These are phyloP conservation scores for Rhodotorula babjevae DNA, from an alignment of 768 basidiomycete genomes.

Conservation along the genomic window DNA sequence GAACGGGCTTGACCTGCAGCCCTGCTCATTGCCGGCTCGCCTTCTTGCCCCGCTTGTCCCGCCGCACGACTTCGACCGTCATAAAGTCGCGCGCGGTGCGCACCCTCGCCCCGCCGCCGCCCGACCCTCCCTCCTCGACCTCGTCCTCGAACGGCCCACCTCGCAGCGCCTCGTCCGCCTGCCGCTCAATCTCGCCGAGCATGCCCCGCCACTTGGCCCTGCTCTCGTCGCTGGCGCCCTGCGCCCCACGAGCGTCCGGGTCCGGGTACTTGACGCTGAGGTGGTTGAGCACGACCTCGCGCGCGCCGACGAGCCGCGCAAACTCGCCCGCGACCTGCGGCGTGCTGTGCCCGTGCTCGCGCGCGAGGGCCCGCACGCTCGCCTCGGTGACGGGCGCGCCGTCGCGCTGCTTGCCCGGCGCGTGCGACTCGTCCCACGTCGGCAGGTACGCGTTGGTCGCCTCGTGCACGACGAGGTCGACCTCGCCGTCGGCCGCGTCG, in stretches of 20 bases:
- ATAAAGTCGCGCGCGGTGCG: constrained; percentile 32
- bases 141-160: not conserved
- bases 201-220: constrained; percentile 14
- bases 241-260: not conserved
- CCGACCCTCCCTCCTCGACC: not conserved
- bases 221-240: not conserved
- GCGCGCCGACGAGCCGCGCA: constrained; percentile 60
- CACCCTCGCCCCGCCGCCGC: constrained; percentile 1
- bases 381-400: constrained; percentile 44
- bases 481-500: not conserved
- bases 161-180: constrained; percentile 12
- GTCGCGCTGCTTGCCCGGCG: constrained; percentile 8
- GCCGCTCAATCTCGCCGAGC: constrained; percentile 29
- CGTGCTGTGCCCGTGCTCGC: constrained; percentile 71
- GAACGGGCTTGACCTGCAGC: no score
- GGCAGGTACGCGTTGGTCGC: constrained; percentile 72
- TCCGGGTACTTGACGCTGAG: constrained; percentile 60
- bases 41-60: constrained; percentile 11
- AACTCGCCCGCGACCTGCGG: constrained; percentile 66
- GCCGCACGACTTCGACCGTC: constrained; percentile 25
- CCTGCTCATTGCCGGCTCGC: not conserved
- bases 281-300: constrained; percentile 68
- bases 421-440: constrained; percentile 46
- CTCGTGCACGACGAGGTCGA: constrained; percentile 75
- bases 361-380: constrained; percentile 58